Conservation (phyloP, 1,284 basidiomycete species). For the Fomitopsis pinicola region DNA sequence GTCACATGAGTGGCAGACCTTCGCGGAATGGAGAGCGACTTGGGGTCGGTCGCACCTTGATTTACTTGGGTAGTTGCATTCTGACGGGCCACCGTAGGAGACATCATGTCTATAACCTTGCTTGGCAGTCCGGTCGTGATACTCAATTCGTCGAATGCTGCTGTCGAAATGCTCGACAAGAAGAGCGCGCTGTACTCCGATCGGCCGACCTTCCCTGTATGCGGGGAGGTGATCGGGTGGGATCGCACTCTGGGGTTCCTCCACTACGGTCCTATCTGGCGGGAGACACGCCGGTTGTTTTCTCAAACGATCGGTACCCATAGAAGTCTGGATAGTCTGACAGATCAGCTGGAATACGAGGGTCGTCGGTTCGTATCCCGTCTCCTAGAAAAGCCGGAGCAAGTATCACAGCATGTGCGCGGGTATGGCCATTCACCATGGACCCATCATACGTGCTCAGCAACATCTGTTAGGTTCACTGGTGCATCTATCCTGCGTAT, state of each 20-base stretch:
- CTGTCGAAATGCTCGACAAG: conserved; percentile 62
- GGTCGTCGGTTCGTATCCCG: conserved; percentile 18
- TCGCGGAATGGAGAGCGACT: conserved; percentile 23
- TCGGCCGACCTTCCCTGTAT: conserved; percentile 41
- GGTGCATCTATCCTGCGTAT: conserved; percentile 31
- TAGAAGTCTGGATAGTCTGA: conserved; percentile 21
- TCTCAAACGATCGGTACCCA: conserved; percentile 24
- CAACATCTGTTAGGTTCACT: conserved; percentile 21
- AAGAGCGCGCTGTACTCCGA: conserved; percentile 65
- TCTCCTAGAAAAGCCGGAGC: conserved; percentile 15
- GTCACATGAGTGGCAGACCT: conserved; percentile 24
- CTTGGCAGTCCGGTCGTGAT: conserved; percentile 58
- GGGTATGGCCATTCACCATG: conserved; percentile 11
- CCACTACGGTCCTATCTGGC: conserved; percentile 58
- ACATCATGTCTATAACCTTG: conserved; percentile 33
- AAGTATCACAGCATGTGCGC: conserved; percentile 19
- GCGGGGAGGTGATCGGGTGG: conserved; percentile 61
- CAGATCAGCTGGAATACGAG: conserved; percentile 21
- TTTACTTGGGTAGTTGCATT: neutral
- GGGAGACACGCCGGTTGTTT: conserved; percentile 47
- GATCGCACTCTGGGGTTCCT: conserved; percentile 56
- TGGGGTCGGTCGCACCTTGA: conserved; percentile 17
- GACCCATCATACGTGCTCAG: neutral
- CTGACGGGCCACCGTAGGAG: conserved; percentile 11
- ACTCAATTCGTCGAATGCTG: conserved; percentile 49